A percentile compares a stretch with the other conserved stretches of the same genome.
These are phyloP conservation scores for Lentinula raphanica DNA, from an alignment of 768 basidiomycete species.

Conservation along the genomic window DNA sequence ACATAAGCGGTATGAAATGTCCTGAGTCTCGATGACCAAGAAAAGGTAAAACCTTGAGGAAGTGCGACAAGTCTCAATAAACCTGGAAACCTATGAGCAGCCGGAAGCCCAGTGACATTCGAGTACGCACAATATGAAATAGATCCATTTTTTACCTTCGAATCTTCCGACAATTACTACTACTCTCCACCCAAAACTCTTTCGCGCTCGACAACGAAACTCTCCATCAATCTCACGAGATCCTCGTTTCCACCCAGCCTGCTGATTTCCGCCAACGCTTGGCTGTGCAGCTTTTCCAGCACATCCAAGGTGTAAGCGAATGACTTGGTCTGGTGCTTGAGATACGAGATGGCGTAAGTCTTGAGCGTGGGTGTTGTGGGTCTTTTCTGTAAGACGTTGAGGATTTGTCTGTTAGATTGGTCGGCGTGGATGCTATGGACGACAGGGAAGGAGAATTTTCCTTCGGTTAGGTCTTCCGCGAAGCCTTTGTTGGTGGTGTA, in stretches of 20 bases:
- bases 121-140: no score
- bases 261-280: constrained; percentile 62
- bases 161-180: no score
- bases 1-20: no score
- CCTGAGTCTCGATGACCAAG: no score
- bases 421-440: constrained; percentile 86
- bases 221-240: constrained; percentile 54
- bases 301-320: constrained; percentile 84
- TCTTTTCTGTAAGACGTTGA: constrained; percentile 88
- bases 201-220: constrained; percentile 34
- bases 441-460: constrained; percentile 96
- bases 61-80: no score
- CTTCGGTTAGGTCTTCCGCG: constrained; percentile 92
- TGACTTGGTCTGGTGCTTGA: constrained; percentile 69
- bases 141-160: no score
- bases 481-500: constrained; percentile 84
- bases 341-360: constrained; percentile 71
- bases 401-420: constrained; percentile 68
- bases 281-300: constrained; percentile 57
- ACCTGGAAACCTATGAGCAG: no score
- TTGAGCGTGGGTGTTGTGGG: constrained; percentile 81
- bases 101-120: no score
- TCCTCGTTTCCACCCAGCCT: constrained; percentile 72
- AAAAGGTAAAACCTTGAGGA: no score
- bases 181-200: constrained; percentile 1